Evolutionary conservation across 2,329 filamentous ascomycete species (phyloP).

Genomic region (Stagonosporopsis rhizophila): DNA sequence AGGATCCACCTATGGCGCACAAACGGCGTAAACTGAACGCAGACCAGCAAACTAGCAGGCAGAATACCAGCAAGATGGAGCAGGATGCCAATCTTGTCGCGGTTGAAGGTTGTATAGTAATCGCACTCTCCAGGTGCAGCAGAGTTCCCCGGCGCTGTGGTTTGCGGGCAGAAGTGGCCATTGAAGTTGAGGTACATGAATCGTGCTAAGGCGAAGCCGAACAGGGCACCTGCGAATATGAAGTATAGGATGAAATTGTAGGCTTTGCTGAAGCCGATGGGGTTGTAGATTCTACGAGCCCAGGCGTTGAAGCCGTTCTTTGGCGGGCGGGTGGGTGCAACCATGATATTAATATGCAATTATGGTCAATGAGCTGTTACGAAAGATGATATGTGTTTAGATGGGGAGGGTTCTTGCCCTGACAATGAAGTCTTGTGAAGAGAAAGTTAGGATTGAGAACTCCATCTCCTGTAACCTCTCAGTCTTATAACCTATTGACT

Average conservation of each 20-base stretch:
- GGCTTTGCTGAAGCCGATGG: constrained; percentile 62
- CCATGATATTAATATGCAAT: background rate
- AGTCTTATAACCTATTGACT: background rate
- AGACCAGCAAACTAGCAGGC: constrained; percentile 50
- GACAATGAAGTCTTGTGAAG: background rate
- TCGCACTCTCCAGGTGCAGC: constrained; percentile 55
- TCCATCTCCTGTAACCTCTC: background rate
- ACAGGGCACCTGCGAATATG: constrained; percentile 29
- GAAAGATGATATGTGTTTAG: no score
- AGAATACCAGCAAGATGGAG: constrained; percentile 54
- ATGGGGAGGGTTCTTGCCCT: no score
- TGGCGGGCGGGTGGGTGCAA: constrained; percentile 5
- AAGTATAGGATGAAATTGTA: constrained; percentile 65
- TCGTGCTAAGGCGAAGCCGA: constrained; percentile 55
- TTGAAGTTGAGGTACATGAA: constrained; percentile 59
- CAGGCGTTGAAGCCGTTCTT: constrained; percentile 20
- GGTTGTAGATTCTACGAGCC: constrained; percentile 35
- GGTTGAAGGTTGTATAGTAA: constrained; percentile 46
- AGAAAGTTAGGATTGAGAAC: background rate
- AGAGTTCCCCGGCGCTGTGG: constrained; percentile 15
- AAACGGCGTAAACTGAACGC: constrained; percentile 53
- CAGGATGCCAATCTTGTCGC: constrained; percentile 50
- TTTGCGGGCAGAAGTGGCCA: constrained; percentile 28
- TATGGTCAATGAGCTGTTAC: background rate
- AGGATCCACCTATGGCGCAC: constrained; percentile 58